Percentiles rank a stretch among this genome's conserved stretches.
Conservation (phyloP, 768 basidiomycete genomes). For the Boletus vinaceobasis region DNA sequence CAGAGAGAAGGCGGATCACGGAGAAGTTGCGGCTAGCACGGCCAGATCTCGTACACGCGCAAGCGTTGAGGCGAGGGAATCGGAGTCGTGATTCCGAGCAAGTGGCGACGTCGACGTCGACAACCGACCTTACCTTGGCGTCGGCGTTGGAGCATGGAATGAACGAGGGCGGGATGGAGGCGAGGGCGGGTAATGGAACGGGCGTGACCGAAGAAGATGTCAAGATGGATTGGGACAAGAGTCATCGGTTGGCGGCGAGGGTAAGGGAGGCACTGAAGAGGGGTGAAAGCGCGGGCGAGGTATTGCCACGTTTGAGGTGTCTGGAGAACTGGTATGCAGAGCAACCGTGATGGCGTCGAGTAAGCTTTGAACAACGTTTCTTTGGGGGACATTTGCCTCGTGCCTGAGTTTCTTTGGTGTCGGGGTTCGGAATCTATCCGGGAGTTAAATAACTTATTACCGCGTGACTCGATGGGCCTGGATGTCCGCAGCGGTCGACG, state of each 20-base stretch:
- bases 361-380: background rate
- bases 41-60: constrained; percentile 37
- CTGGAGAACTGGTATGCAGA: constrained; percentile 16
- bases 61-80: constrained; percentile 23
- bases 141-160: background rate
- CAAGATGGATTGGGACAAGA: constrained; percentile 28
- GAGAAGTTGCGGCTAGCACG: constrained; percentile 43
- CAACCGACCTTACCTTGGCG: background rate
- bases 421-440: background rate
- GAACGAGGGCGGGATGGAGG: background rate
- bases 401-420: background rate
- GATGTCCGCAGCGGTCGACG: no score
- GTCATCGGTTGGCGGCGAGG: constrained; percentile 17
- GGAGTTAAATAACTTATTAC: background rate
- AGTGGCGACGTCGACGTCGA: background rate
- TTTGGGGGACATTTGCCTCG: background rate
- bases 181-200: background rate
- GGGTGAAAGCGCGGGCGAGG: constrained; percentile 18
- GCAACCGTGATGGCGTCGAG: background rate
- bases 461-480: background rate
- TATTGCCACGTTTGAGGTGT: constrained; percentile 29
- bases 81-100: constrained; percentile 1
- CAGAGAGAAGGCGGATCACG: constrained; percentile 26
- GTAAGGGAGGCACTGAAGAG: constrained; percentile 21
- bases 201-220: constrained; percentile 5